phyloP scores from a whole-genome alignment of 2,329 filamentous ascomycete genomes.

The Trichoderma brevicompactum region DNA sequence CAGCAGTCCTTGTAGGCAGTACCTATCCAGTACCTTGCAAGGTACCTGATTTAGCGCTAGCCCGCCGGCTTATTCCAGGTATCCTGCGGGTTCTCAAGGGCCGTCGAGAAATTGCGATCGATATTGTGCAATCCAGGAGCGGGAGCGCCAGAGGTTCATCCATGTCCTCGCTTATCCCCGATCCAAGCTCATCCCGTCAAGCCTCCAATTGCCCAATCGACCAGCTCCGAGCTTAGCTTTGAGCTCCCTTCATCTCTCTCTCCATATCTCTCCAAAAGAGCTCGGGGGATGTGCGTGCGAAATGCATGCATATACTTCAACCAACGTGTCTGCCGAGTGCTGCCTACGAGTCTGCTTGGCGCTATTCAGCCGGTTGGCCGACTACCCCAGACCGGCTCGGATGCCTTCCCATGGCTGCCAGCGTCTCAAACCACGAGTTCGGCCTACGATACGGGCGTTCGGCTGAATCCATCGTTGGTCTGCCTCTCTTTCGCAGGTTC shows the following conservation, averaged over 20 bases:
- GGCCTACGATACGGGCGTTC: constrained; percentile 10
- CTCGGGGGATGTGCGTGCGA: constrained; percentile 13
- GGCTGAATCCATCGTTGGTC: constrained; percentile 20
- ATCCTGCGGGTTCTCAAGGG: background rate
- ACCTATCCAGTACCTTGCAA: constrained; percentile 18
- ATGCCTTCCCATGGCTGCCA: background rate
- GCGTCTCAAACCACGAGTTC: background rate
- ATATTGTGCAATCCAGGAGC: constrained; percentile 11
- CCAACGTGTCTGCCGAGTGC: constrained; percentile 1
- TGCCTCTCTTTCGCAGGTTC: background rate
- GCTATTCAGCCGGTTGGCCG: constrained; percentile 9
- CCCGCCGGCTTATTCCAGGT: constrained; percentile 6
- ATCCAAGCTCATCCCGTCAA: background rate
- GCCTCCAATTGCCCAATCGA: constrained; percentile 23
- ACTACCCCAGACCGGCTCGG: constrained; percentile 3
- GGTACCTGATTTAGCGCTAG: background rate
- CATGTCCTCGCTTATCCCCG: constrained; percentile 27
- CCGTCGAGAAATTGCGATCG: constrained; percentile 22
- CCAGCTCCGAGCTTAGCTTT: constrained; percentile 20
- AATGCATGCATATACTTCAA: constrained; percentile 18
- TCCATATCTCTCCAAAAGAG: background rate
- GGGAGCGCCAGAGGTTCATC: constrained; percentile 14
- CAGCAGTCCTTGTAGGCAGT: background rate
- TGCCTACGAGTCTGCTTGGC: background rate
- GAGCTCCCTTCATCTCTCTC: background rate